Evolutionary conservation across 73 alveolate species (phyloP), one percentile per base, ranked within the genome.

Genomic region (Symbiodinium pilosum): DNA sequence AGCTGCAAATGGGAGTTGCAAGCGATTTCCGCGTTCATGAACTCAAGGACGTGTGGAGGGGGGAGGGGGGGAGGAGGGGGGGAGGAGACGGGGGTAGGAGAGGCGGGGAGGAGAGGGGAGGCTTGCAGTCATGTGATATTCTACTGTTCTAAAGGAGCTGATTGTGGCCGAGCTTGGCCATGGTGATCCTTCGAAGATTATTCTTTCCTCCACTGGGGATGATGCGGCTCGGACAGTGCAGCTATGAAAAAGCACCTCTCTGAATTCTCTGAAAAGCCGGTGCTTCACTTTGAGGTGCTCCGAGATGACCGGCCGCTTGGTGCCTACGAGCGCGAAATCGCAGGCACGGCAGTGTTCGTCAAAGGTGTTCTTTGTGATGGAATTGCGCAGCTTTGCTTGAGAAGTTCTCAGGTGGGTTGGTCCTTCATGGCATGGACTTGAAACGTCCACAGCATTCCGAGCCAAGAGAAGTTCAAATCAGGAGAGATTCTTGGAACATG

Each of bases 11-110:
- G 87, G 73, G 87, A 43, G 95, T 88, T 56, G 40, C 86, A 7
- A 88, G 95, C 87, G 95, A 88, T 41, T 88, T 88, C 36, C 71
- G 56, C 71, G 95, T 88, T 56, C 95, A 86, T 8, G 95, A 88
- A 47, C 36, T 88, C 71, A 88, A 88, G 95, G 95, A 88, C 18
- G 32, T 54, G 32, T 26, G 73, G 26, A 12, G 5, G 32, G 20
- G 32, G n/a, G n/a, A n/a, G n/a, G n/a, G n/a, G n/a, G n/a, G n/a
- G n/a, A n/a, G n/a, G n/a, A n/a, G n/a, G n/a, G n/a, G n/a, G n/a
- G n/a, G n/a, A n/a, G n/a, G n/a, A n/a, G n/a, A n/a, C n/a, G n/a
- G n/a, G n/a, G n/a, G n/a, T n/a, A n/a, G n/a, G n/a, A n/a, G n/a
- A n/a, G n/a, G n/a, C n/a, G n/a, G n/a, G n/a, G n/a, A n/a, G n/a